These are phyloP conservation scores for Phytophthora aleatoria DNA, from an alignment of 352 stramenopile genomes.

Conservation along the genomic window DNA sequence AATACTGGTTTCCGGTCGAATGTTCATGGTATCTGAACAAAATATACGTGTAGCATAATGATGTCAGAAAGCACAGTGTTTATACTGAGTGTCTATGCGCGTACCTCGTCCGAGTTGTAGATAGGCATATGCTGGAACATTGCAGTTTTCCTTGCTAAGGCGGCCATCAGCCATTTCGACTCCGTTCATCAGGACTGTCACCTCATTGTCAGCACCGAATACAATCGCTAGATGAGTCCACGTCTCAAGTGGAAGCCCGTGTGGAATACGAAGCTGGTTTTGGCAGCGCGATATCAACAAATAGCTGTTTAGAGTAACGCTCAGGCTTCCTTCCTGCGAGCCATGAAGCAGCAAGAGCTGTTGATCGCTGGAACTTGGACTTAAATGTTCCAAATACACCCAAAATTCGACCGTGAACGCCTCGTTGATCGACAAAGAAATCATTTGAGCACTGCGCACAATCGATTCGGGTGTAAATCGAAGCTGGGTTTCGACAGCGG, in stretches of 20 bases:
- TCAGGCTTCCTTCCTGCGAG: conserved; percentile 18
- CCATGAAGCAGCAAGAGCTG: conserved; percentile 48
- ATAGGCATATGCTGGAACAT: conserved; percentile 18
- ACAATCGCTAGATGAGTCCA: conserved; percentile 56
- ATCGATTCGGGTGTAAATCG: conserved; percentile 34
- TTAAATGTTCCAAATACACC: conserved; percentile 30
- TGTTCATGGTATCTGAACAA: conserved; percentile 26
- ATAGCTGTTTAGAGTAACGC: conserved; percentile 18
- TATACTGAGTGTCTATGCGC: not conserved
- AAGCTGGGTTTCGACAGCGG: conserved; percentile 38
- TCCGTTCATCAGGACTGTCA: conserved; percentile 42
- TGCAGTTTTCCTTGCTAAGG: conserved; percentile 31
- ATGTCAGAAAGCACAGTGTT: conserved; percentile 2
- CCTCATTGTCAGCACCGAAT: conserved; percentile 14
- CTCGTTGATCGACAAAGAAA: conserved; percentile 24
- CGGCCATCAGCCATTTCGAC: conserved; percentile 21
- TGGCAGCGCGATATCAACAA: conserved; percentile 42
- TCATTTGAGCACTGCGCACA: conserved; percentile 30
- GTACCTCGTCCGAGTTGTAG: conserved; percentile 58
- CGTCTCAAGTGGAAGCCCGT: conserved; percentile 15
- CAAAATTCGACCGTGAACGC: conserved; percentile 53
- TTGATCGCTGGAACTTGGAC: not conserved
- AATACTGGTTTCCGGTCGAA: conserved; percentile 14
- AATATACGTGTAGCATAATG: not conserved
- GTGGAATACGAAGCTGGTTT: conserved; percentile 38